These are phyloP conservation scores for Calonectria pteridis DNA, from an alignment of 2,329 filamentous ascomycete genomes.

Conservation along the genomic window DNA sequence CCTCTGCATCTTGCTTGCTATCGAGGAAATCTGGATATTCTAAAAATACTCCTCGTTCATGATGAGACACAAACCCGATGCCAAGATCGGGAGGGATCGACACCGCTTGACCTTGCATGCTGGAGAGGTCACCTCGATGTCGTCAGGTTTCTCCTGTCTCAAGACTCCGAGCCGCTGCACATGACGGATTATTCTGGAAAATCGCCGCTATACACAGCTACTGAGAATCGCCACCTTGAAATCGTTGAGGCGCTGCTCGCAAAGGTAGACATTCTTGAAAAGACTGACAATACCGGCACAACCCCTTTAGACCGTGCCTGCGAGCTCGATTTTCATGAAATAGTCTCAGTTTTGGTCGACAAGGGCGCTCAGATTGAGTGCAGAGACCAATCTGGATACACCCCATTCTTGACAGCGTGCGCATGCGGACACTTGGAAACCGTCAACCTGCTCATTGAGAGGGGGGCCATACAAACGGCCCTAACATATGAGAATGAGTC, in stretches of 20 bases:
- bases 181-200: neutral
- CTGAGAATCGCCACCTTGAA: neutral
- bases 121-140: neutral
- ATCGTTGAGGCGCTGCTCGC: neutral
- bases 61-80: neutral
- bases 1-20: neutral
- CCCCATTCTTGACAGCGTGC: neutral
- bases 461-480: neutral
- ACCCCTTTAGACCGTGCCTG: neutral
- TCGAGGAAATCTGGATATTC: neutral
- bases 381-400: neutral
- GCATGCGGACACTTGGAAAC: neutral
- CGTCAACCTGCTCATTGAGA: neutral
- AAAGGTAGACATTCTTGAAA: neutral
- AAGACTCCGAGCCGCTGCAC: neutral
- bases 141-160: neutral
- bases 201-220: neutral
- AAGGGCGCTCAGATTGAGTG: neutral
- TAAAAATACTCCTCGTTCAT: neutral
- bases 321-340: neutral
- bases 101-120: neutral
- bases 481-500: neutral
- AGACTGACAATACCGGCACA: neutral
- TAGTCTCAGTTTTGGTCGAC: neutral
- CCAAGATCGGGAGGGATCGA: neutral